Evolutionary conservation across 192 early-diverging fungal species (phyloP).

Genomic region (Phlyctochytrium planicorne): DNA sequence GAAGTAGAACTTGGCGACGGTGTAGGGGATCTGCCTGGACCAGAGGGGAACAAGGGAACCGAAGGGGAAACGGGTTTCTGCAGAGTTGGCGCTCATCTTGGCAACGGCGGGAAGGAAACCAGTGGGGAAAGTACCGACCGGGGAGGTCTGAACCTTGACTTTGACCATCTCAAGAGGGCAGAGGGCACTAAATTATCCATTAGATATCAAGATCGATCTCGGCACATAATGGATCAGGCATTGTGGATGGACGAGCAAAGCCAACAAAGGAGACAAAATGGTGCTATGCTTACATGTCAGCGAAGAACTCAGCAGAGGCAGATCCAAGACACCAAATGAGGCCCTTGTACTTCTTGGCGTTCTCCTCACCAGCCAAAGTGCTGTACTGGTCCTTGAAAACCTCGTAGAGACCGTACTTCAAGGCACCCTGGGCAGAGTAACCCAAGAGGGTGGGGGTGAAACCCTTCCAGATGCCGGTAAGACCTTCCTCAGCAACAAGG

Average conservation of each 20-base stretch:
- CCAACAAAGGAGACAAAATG: conserved; percentile 66
- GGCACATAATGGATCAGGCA: no score
- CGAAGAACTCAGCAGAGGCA: conserved; percentile 72
- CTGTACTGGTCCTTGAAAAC: conserved; percentile 63
- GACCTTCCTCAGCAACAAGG: conserved; percentile 63
- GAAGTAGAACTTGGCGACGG: conserved; percentile 78
- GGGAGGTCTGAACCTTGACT: conserved; percentile 82
- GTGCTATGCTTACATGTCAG: no score
- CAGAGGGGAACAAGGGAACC: conserved; percentile 75
- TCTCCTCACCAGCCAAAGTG: conserved; percentile 41
- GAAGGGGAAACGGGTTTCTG: conserved; percentile 71
- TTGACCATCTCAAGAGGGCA: conserved; percentile 87
- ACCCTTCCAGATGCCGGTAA: conserved; percentile 73
- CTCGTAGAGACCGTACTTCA: conserved; percentile 92
- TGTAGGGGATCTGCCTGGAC: conserved; percentile 79
- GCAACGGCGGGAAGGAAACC: conserved; percentile 58
- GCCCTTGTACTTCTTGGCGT: conserved; percentile 73
- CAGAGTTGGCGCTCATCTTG: conserved; percentile 42
- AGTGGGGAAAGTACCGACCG: conserved; percentile 69
- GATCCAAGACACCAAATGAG: conserved; percentile 67
- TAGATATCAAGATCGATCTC: no score
- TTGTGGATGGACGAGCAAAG: conserved; percentile 67
- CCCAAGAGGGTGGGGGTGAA: conserved; percentile 76
- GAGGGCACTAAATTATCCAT: conserved; percentile 43
- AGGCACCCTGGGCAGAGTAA: conserved; percentile 80